phyloP scores from a whole-genome alignment of 495 filamentous ascomycete species.

The Penicillium cinerascens region DNA sequence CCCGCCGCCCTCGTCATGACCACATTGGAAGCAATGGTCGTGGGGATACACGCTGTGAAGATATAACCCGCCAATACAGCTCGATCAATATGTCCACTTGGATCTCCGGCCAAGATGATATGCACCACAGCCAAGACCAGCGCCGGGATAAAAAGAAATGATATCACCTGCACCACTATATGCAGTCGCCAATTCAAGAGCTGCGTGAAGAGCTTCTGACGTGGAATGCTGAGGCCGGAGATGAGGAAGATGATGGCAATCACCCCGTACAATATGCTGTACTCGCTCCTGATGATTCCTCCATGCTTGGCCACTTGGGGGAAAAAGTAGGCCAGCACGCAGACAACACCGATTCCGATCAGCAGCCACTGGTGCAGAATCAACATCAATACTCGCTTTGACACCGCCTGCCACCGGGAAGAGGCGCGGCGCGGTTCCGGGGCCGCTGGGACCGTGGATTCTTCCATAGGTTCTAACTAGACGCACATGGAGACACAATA shows the following conservation, averaged over 20 bases:
- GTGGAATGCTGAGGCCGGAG: slow-evolving; percentile 51
- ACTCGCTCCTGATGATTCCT: slow-evolving; percentile 50
- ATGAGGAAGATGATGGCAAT: slow-evolving; percentile 54
- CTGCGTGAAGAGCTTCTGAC: slow-evolving; percentile 48
- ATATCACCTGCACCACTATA: slow-evolving; percentile 47
- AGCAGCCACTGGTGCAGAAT: slow-evolving; percentile 55
- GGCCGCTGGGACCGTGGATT: not conserved
- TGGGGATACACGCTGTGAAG: slow-evolving; percentile 54
- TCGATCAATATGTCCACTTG: slow-evolving; percentile 38
- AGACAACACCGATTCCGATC: slow-evolving; percentile 51
- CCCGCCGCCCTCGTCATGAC: slow-evolving; percentile 54
- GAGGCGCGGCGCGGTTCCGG: not conserved
- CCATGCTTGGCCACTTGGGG: slow-evolving; percentile 52
- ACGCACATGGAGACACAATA: not conserved
- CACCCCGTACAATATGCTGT: slow-evolving; percentile 52
- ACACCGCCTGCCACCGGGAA: slow-evolving; percentile 8
- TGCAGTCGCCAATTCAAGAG: slow-evolving; percentile 52
- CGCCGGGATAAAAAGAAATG: slow-evolving; percentile 49
- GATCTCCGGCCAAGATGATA: slow-evolving; percentile 46
- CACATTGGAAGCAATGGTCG: slow-evolving; percentile 56
- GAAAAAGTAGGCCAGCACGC: slow-evolving; percentile 50
- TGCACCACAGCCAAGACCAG: slow-evolving; percentile 44
- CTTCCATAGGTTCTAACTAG: slow-evolving; percentile 11
- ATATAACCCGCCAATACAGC: slow-evolving; percentile 53
- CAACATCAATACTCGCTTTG: slow-evolving; percentile 27